These are phyloP conservation scores for Cyphellophora attinorum DNA, from an alignment of 2,329 filamentous ascomycete genomes.

Conservation along the genomic window DNA sequence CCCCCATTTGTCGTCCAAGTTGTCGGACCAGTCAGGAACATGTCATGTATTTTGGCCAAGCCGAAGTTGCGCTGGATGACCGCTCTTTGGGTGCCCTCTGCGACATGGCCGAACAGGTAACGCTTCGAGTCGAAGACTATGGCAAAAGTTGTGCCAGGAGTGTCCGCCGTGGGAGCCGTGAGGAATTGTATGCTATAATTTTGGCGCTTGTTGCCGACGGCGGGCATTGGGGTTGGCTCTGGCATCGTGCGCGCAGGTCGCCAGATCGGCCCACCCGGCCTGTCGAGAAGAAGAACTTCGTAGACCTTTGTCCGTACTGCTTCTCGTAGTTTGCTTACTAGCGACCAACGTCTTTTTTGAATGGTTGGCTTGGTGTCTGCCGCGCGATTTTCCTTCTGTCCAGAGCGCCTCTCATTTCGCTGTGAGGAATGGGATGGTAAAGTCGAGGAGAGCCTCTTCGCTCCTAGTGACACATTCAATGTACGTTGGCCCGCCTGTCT, in stretches of 20 bases:
- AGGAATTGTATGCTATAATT: constrained; percentile 64
- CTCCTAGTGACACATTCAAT: too few species aligned
- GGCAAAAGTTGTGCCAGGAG: constrained; percentile 65
- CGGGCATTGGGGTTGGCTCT: not conserved
- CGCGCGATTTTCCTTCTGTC: too few species aligned
- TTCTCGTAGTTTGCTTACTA: too few species aligned
- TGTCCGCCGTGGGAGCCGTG: constrained; percentile 79
- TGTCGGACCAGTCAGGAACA: constrained; percentile 73
- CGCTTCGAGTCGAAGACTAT: constrained; percentile 72
- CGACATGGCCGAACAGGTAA: constrained; percentile 74
- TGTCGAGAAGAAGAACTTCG: not conserved
- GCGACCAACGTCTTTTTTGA: too few species aligned
- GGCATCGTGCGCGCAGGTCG: not conserved
- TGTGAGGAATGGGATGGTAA: too few species aligned
- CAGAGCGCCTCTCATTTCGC: too few species aligned
- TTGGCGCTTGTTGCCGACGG: not conserved
- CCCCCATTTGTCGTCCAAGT: constrained; percentile 73
- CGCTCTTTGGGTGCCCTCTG: constrained; percentile 77
- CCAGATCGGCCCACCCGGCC: not conserved
- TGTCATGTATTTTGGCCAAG: constrained; percentile 57
- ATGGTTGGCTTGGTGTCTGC: too few species aligned
- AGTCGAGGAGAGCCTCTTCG: too few species aligned
- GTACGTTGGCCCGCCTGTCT: too few species aligned
- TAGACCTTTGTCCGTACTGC: not conserved
- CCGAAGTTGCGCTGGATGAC: constrained; percentile 58